Conservation (phyloP, 2,329 filamentous ascomycete species). For the Aureobasidium sp. region DNA sequence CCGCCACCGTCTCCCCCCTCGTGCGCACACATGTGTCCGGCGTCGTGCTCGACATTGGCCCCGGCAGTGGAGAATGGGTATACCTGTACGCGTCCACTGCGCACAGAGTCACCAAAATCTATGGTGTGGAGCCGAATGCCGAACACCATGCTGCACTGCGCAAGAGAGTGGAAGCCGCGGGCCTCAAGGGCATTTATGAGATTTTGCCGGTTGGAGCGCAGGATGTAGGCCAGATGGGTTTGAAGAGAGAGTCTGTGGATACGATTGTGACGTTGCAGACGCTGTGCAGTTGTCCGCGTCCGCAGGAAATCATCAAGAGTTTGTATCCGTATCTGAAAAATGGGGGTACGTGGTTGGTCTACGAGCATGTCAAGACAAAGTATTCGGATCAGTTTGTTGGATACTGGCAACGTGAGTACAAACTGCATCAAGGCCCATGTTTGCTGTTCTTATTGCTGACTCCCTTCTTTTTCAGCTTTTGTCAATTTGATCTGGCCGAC, state of each 20-base stretch:
- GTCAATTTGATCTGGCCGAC: conserved; percentile 28
- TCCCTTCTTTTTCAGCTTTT: conserved; percentile 14
- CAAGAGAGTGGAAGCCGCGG: conserved; percentile 40
- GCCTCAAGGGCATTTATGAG: conserved; percentile 49
- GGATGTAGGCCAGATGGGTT: conserved; percentile 39
- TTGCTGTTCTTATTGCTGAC: background rate
- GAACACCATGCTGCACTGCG: conserved; percentile 43
- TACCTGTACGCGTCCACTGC: conserved; percentile 38
- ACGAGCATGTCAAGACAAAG: conserved; percentile 48
- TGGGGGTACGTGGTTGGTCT: conserved; percentile 54
- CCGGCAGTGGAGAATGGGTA: conserved; percentile 54
- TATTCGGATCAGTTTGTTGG: conserved; percentile 24
- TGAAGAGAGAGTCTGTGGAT: conserved; percentile 46
- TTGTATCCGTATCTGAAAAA: conserved; percentile 51
- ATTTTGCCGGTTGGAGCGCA: conserved; percentile 56
- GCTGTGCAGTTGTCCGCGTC: conserved; percentile 55
- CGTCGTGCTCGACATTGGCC: conserved; percentile 53
- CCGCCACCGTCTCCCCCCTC: conserved; percentile 42
- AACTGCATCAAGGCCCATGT: no score
- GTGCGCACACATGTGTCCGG: conserved; percentile 42
- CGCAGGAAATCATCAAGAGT: conserved; percentile 45
- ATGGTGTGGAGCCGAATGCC: conserved; percentile 56
- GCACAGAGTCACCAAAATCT: conserved; percentile 37
- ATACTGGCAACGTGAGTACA: conserved; percentile 28
- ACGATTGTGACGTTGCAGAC: conserved; percentile 53